A percentile compares a stretch with the other conserved stretches of the same genome.
Conservation (phyloP, 2,329 filamentous ascomycete species). For the Alternaria triticina region DNA sequence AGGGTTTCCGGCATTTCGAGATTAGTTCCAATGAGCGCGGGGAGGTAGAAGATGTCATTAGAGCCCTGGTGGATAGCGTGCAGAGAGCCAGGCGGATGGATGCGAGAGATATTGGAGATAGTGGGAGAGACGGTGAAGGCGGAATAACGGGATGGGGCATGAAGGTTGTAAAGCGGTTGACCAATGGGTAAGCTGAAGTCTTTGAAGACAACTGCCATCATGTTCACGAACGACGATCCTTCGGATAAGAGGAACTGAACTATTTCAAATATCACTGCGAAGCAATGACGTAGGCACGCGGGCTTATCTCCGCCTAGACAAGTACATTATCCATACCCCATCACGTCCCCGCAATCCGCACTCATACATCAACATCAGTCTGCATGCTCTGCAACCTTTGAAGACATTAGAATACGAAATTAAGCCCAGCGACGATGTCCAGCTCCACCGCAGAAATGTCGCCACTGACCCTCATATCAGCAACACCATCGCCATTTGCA, state of each 20-base stretch:
- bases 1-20: constrained; percentile 30
- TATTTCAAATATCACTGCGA: background rate
- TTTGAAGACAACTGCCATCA: background rate
- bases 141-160: background rate
- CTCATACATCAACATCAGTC: background rate
- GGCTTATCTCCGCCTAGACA: background rate
- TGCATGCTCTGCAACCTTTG: background rate
- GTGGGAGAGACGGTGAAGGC: background rate
- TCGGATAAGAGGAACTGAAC: background rate
- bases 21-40: constrained; percentile 14
- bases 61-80: constrained; percentile 23
- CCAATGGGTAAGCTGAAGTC: background rate
- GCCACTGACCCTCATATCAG: constrained; percentile 29
- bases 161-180: background rate
- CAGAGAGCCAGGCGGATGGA: constrained; percentile 12
- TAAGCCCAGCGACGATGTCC: background rate
- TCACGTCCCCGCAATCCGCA: background rate
- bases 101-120: constrained; percentile 5
- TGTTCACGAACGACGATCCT: background rate
- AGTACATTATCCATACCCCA: background rate
- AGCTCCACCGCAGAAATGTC: background rate
- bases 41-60: constrained; percentile 20
- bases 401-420: background rate
- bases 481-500: constrained; percentile 50
- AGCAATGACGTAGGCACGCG: constrained; percentile 1